Conservation (phyloP, 176 grass and related monocot species). For the Elaeis guineensis region DNA sequence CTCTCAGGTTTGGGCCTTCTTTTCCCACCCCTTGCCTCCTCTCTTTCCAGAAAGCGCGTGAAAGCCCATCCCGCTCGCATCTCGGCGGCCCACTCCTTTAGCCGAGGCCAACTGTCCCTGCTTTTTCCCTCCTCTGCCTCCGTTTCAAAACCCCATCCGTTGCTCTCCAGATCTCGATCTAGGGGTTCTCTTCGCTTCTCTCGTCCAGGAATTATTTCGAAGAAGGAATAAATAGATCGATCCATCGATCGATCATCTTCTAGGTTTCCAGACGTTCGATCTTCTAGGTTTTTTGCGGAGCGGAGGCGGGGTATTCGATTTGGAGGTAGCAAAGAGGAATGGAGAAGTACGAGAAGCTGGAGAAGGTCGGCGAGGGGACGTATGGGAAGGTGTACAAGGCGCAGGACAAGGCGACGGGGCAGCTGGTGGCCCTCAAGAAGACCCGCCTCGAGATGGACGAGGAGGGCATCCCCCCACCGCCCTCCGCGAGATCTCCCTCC, state of each 20-base stretch:
- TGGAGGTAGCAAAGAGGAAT: conserved; percentile 10
- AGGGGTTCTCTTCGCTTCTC: neutral
- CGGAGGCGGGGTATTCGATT: neutral
- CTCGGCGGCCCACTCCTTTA: too few relatives aligned
- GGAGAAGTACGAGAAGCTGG: conserved; percentile 99
- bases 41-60: too few relatives aligned
- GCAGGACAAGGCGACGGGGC: conserved; percentile 35
- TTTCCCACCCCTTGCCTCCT: too few relatives aligned
- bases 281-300: neutral
- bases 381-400: conserved; percentile 57
- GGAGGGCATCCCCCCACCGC: conserved; percentile 95
- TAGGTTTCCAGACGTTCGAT: conserved; percentile 4
- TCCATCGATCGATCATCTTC: neutral
- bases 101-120: neutral
- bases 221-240: too few relatives aligned
- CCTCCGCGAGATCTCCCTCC: conserved; percentile 87
- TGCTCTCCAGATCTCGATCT: neutral
- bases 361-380: conserved; percentile 78
- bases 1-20: neutral
- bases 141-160: conserved; percentile 20
- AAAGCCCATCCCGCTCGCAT: too few relatives aligned
- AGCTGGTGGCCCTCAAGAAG: conserved; percentile 66
- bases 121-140: conserved; percentile 8
- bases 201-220: too few relatives aligned
- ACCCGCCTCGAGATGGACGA: conserved; percentile 91